These are phyloP conservation scores for Russula emetica DNA, from an alignment of 768 basidiomycete genomes.

Conservation along the genomic window DNA sequence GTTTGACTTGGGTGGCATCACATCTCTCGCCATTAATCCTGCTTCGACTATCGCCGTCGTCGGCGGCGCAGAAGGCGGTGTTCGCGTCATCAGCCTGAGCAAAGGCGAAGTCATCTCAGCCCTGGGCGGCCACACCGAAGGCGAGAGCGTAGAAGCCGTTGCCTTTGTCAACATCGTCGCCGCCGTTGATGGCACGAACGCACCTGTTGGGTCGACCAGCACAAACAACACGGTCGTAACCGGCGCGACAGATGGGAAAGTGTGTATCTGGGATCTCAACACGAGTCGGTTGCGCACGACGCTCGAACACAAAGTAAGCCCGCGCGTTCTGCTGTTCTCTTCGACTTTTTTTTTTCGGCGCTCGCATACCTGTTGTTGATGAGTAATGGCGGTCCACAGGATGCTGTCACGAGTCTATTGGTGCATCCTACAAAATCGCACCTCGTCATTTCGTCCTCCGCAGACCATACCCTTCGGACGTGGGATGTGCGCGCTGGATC, in stretches of 20 bases:
- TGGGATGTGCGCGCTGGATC: conserved; percentile 90
- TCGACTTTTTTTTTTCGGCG: neutral
- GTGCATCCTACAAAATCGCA: conserved; percentile 68
- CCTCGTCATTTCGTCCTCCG: conserved; percentile 79
- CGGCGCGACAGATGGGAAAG: conserved; percentile 91
- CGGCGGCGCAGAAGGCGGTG: conserved; percentile 79
- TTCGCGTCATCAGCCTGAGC: conserved; percentile 80
- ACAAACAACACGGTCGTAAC: conserved; percentile 70
- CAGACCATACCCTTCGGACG: conserved; percentile 80
- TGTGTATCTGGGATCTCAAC: conserved; percentile 89
- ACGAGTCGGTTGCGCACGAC: conserved; percentile 83
- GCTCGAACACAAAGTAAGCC: conserved; percentile 74
- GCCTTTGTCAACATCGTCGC: conserved; percentile 74
- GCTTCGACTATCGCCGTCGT: conserved; percentile 88
- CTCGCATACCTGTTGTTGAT: neutral
- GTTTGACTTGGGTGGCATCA: conserved; percentile 80
- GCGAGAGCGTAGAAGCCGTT: conserved; percentile 84
- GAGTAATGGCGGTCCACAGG: conserved; percentile 43
- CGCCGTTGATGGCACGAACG: conserved; percentile 48
- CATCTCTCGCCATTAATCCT: conserved; percentile 77
- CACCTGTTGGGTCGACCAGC: conserved; percentile 45
- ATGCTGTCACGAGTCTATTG: conserved; percentile 79
- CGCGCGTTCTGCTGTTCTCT: neutral
- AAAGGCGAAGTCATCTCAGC: conserved; percentile 79
- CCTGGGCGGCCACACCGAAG: conserved; percentile 79